Evolutionary conservation across 768 basidiomycete species (phyloP).

Genomic region (Suillus sp.): DNA sequence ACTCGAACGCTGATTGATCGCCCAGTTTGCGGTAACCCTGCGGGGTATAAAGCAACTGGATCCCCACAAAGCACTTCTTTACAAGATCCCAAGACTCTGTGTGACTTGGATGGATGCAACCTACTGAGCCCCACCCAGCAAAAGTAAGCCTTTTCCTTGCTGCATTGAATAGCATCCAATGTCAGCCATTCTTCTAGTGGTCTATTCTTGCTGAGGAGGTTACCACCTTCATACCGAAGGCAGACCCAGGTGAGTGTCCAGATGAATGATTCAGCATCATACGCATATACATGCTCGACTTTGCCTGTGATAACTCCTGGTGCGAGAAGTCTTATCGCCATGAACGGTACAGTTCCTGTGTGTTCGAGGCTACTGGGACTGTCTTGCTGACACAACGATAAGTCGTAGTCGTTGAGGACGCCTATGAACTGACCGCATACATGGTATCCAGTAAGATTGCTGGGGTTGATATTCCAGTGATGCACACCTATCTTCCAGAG

Average conservation of each 20-base stretch:
- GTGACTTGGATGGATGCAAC: neutral
- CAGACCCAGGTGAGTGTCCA: slow-evolving; percentile 6
- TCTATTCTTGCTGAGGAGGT: neutral
- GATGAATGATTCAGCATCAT: slow-evolving; percentile 9
- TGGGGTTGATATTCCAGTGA: neutral
- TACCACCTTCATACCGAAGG: slow-evolving; percentile 6
- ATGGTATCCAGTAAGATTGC: neutral
- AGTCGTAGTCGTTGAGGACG: slow-evolving; percentile 13
- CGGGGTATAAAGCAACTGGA: neutral
- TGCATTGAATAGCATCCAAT: neutral
- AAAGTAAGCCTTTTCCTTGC: neutral
- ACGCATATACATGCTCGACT: neutral
- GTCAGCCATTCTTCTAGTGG: neutral
- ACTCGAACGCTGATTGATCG: neutral
- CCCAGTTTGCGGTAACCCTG: neutral
- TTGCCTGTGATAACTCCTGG: neutral
- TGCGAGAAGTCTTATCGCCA: neutral
- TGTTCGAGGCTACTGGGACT: neutral
- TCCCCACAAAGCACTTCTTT: neutral
- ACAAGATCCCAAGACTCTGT: neutral
- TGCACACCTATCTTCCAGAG: neutral
- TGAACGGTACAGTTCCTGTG: slow-evolving; percentile 19
- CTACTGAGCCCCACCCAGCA: neutral
- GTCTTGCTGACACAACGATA: neutral
- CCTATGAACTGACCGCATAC: neutral